Percentiles rank a stretch among this genome's conserved stretches.
Evolutionary conservation across 805 yeast species (phyloP).

Genomic region (Cyberlindnera xylosilytica): DNA sequence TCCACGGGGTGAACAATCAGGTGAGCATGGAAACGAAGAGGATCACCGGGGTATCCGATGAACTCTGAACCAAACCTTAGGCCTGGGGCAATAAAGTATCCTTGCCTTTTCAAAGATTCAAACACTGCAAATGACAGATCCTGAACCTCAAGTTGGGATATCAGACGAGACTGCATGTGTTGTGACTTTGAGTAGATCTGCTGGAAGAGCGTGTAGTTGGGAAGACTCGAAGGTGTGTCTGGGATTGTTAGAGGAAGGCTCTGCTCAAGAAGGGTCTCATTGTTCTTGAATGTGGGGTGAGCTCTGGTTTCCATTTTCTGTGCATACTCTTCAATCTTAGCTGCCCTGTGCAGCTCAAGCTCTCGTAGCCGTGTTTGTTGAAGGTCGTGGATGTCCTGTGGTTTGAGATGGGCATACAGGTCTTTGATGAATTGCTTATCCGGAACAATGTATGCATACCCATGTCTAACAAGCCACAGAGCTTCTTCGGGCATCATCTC

Average conservation of each 20-base stretch:
- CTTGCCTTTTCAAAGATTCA: slow-evolving; percentile 26
- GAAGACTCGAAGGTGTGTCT: slow-evolving; percentile 18
- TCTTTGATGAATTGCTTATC: slow-evolving; percentile 34
- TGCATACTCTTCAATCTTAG: slow-evolving; percentile 6
- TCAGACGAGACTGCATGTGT: slow-evolving; percentile 7
- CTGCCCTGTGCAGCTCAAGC: slow-evolving; percentile 6
- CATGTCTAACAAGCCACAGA: slow-evolving; percentile 51
- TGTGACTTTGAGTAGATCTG: slow-evolving; percentile 15
- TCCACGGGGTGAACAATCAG: slow-evolving; percentile 55
- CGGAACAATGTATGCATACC: slow-evolving; percentile 40
- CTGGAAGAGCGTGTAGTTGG: slow-evolving; percentile 15
- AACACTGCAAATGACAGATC: slow-evolving; percentile 14
- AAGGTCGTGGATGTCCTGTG: no score
- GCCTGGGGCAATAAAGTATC: slow-evolving; percentile 74
- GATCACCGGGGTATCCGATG: slow-evolving; percentile 94
- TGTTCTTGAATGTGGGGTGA: slow-evolving; percentile 1
- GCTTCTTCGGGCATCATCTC: slow-evolving; percentile 72
- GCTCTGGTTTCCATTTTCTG: slow-evolving; percentile 7
- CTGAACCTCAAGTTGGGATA: slow-evolving; percentile 1
- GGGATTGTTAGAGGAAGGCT: slow-evolving; percentile 18
- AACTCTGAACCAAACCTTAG: slow-evolving; percentile 86
- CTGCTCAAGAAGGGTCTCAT: slow-evolving; percentile 14
- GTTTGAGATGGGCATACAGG: slow-evolving; percentile 16
- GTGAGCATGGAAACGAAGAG: slow-evolving; percentile 87
- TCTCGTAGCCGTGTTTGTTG: slow-evolving; percentile 12